Conservation (phyloP, 805 yeast species). For the Starmerella scarabaei region DNA sequence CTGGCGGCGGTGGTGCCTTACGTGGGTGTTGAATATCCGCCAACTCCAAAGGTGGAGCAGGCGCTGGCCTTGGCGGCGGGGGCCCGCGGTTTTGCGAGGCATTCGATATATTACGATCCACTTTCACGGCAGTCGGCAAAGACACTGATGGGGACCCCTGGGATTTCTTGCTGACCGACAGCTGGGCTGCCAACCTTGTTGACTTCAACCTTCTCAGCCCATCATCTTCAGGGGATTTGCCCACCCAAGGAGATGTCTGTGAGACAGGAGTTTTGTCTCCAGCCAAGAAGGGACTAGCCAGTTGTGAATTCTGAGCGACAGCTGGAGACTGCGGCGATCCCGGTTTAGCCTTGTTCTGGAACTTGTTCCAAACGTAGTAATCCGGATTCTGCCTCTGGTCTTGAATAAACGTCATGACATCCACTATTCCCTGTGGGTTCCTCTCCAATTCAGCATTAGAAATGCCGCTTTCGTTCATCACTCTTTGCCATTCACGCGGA, state of each 20-base stretch:
- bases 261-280: neutral
- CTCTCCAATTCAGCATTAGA: constrained; percentile 75
- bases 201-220: constrained; percentile 4
- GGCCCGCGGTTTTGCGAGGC: constrained; percentile 21
- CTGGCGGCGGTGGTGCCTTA: too few relatives aligned
- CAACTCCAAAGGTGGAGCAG: constrained; percentile 33
- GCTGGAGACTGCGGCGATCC: neutral
- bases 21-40: constrained; percentile 17
- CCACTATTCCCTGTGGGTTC: constrained; percentile 90
- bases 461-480: constrained; percentile 76
- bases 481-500: constrained; percentile 84
- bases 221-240: neutral
- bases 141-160: constrained; percentile 2
- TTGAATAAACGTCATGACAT: constrained; percentile 67
- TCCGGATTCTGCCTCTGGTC: constrained; percentile 18
- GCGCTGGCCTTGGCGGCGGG: constrained; percentile 31
- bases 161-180: neutral
- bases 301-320: neutral
- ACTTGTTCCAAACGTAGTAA: constrained; percentile 21
- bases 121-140: constrained; percentile 1
- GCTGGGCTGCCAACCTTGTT: constrained; percentile 1
- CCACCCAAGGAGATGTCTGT: neutral
- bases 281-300: constrained; percentile 13
- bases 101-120: neutral
- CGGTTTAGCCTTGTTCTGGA: constrained; percentile 10